Evolutionary conservation across 2,329 filamentous ascomycete genomes (phyloP).

Genomic region (Cercospora beticola): DNA sequence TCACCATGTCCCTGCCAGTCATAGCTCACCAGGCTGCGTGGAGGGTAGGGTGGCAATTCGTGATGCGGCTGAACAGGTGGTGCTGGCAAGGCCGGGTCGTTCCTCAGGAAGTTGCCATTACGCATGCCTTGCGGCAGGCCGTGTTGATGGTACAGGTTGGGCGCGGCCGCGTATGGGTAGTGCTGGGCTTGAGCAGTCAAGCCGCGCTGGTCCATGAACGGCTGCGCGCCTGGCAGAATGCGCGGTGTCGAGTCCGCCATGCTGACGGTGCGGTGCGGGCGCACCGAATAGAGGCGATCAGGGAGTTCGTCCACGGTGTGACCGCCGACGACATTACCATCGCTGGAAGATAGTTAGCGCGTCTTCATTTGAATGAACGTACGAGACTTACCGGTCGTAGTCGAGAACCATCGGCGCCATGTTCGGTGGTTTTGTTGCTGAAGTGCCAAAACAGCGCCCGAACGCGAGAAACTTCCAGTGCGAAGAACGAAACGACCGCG

Average conservation of each 20-base stretch:
- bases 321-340: constrained; percentile 25
- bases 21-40: not conserved
- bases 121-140: not conserved
- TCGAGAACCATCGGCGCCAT: constrained; percentile 23
- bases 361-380: not conserved
- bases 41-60: not conserved
- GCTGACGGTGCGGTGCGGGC: not conserved
- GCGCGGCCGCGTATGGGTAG: not conserved
- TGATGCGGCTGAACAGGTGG: not conserved
- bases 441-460: not conserved
- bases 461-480: not conserved
- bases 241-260: not conserved
- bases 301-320: constrained; percentile 20
- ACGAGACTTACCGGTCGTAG: constrained; percentile 18
- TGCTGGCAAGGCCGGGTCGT: not conserved
- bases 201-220: not conserved
- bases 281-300: not conserved
- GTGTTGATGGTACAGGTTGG: not conserved
- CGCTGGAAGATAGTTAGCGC: constrained; percentile 12
- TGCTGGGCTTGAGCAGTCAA: not conserved
- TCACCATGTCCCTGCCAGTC: not conserved
- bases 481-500: constrained; percentile 4
- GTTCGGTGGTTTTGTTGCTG: not conserved
- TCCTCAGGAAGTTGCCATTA: not conserved
- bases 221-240: not conserved